Conservation (phyloP, 176 grass and related monocot species). For the Oryza coarctata region DNA sequence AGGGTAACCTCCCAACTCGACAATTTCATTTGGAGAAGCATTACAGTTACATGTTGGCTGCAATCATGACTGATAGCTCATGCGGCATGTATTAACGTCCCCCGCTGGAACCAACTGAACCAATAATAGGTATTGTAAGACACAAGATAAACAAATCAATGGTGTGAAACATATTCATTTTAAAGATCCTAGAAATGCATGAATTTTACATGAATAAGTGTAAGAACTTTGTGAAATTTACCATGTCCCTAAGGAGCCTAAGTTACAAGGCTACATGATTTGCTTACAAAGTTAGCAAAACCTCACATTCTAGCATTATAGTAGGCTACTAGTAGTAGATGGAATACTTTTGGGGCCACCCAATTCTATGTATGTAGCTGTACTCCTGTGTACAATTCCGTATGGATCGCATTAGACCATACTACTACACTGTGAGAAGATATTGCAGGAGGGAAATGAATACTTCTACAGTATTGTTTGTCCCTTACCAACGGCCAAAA, state of each 20-base stretch:
- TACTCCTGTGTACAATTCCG: not conserved
- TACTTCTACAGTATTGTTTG: not conserved
- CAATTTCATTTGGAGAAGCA: conserved; percentile 37
- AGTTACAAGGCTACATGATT: not conserved
- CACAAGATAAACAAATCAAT: not conserved
- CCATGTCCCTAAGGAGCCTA: not conserved
- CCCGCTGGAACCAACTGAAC: conserved; percentile 33
- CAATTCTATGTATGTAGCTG: not conserved
- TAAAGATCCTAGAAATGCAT: not conserved
- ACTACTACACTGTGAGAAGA: conserved; percentile 14
- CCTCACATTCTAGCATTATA: not conserved
- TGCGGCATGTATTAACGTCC: conserved; percentile 2
- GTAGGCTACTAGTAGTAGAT: not conserved
- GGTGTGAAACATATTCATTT: not conserved
- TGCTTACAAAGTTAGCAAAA: not conserved
- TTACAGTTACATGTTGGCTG: conserved; percentile 38
- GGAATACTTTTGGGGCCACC: not conserved
- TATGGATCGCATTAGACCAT: not conserved
- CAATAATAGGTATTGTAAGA: not conserved
- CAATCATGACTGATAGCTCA: conserved; percentile 46
- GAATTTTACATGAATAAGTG: not conserved
- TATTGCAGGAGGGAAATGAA: not conserved
- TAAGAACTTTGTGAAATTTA: not conserved
- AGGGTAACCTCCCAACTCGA: conserved; percentile 19
- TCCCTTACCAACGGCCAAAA: conserved; percentile 47